A percentile compares a stretch with the other conserved stretches of the same genome.
phyloP scores from a whole-genome alignment of 2,329 filamentous ascomycete species.

The Beauveria australis region DNA sequence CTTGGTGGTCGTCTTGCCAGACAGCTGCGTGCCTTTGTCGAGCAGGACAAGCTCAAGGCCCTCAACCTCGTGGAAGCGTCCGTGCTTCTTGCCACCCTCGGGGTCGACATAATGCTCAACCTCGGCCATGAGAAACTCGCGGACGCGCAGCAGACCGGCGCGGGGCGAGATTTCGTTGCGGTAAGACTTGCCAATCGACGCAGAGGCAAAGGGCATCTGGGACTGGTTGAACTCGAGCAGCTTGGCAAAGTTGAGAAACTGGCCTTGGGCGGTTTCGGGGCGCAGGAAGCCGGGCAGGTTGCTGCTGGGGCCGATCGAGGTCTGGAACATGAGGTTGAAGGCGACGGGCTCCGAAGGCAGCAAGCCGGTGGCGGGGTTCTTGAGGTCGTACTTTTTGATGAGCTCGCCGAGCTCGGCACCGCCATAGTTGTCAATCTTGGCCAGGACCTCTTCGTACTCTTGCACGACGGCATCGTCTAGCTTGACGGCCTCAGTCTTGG shows the following conservation, averaged over 20 bases:
- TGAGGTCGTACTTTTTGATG: slow-evolving; percentile 86
- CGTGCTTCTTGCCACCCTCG: slow-evolving; percentile 87
- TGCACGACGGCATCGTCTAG: slow-evolving; percentile 77
- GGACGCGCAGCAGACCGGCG: slow-evolving; percentile 82
- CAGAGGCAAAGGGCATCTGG: slow-evolving; percentile 93
- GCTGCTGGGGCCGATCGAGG: slow-evolving; percentile 84
- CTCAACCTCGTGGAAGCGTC: slow-evolving; percentile 77
- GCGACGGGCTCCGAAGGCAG: slow-evolving; percentile 73
- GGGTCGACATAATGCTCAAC: slow-evolving; percentile 98
- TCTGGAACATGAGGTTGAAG: slow-evolving; percentile 99
- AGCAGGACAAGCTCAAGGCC: slow-evolving; percentile 77
- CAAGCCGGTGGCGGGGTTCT: slow-evolving; percentile 72
- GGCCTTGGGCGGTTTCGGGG: slow-evolving; percentile 94
- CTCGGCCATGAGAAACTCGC: slow-evolving; percentile 98
- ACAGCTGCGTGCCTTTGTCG: slow-evolving; percentile 75
- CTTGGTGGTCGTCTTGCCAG: slow-evolving; percentile 70
- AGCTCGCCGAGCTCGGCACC: slow-evolving; percentile 78
- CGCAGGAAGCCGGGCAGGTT: slow-evolving; percentile 79
- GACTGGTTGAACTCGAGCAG: slow-evolving; percentile 94
- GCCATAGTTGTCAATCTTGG: slow-evolving; percentile 91
- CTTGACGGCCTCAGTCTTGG: slow-evolving; percentile 70
- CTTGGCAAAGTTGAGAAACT: slow-evolving; percentile 96
- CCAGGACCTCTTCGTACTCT: slow-evolving; percentile 87
- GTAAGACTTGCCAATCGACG: slow-evolving; percentile 96
- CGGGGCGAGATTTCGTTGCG: slow-evolving; percentile 96